phyloP scores from a whole-genome alignment of 768 basidiomycete genomes.

The Lentinus tigrinus region DNA sequence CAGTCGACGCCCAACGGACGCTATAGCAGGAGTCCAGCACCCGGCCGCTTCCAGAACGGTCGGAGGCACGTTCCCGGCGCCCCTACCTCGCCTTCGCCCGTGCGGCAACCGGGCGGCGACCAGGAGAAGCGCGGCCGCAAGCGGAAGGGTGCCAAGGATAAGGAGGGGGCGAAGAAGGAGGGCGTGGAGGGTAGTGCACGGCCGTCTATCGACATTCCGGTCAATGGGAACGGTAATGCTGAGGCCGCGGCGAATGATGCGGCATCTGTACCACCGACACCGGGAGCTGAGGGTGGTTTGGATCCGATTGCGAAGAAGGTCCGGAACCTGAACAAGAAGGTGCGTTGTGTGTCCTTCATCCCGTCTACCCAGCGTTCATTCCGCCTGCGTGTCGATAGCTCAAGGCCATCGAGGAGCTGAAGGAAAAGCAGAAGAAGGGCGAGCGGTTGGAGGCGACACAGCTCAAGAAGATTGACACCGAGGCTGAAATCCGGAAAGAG shows the following conservation, averaged over 20 bases:
- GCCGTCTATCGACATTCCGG: slow-evolving; percentile 38
- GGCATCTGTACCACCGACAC: slow-evolving; percentile 47
- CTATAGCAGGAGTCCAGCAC: slow-evolving; percentile 57
- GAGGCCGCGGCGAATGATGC: slow-evolving; percentile 18
- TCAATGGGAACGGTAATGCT: slow-evolving; percentile 18
- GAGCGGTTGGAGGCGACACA: slow-evolving; percentile 94
- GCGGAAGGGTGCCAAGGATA: slow-evolving; percentile 48
- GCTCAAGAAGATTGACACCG: slow-evolving; percentile 94
- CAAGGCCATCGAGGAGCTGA: slow-evolving; percentile 98
- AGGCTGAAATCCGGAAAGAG: slow-evolving; percentile 81
- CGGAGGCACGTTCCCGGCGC: slow-evolving; percentile 74
- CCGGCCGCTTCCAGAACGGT: slow-evolving; percentile 38
- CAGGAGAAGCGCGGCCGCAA: slow-evolving; percentile 58
- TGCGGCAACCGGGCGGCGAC: slow-evolving; percentile 40
- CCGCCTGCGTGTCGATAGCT: slow-evolving; percentile 48
- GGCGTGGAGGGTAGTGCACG: slow-evolving; percentile 21
- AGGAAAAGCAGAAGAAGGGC: slow-evolving; percentile 86
- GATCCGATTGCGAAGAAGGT: slow-evolving; percentile 91
- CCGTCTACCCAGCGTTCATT: neutral
- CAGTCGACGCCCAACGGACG: slow-evolving; percentile 61
- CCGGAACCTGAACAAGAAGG: slow-evolving; percentile 95
- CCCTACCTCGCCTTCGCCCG: slow-evolving; percentile 47
- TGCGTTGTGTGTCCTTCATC: neutral
- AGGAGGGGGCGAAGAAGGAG: slow-evolving; percentile 38
- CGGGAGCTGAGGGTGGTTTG: slow-evolving; percentile 54